phyloP scores from a whole-genome alignment of 2,329 filamentous ascomycete genomes.

The Exophiala phaeomuriformis region DNA sequence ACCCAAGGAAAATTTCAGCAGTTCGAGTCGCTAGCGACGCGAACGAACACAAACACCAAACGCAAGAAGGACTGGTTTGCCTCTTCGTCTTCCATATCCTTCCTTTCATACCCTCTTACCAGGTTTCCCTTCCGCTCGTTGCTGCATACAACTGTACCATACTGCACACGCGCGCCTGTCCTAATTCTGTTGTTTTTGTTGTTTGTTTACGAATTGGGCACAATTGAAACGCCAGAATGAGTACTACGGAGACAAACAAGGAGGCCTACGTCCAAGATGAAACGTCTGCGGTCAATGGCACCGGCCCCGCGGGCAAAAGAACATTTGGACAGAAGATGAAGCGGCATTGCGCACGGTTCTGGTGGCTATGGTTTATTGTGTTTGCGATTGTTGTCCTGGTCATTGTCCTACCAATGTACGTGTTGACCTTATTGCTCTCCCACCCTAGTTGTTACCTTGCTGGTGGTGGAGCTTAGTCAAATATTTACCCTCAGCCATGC shows the following conservation, averaged over 20 bases:
- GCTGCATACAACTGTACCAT: no score
- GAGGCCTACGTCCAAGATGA: not conserved
- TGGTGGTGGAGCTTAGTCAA: not conserved
- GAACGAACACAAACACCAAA: not conserved
- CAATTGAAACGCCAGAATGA: no score
- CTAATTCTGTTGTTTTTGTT: no score
- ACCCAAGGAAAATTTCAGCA: not conserved
- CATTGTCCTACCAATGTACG: conserved; percentile 50
- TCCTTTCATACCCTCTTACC: no score
- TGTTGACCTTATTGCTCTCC: conserved; percentile 41
- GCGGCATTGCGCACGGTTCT: conserved; percentile 35
- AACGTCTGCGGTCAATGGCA: not conserved
- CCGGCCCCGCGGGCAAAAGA: not conserved
- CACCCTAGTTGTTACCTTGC: not conserved
- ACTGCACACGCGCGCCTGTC: no score
- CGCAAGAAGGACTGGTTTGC: not conserved
- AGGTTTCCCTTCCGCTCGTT: no score
- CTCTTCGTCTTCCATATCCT: no score
- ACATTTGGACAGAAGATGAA: conserved; percentile 15
- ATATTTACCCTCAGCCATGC: no score
- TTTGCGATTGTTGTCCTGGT: conserved; percentile 48
- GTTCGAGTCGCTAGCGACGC: not conserved
- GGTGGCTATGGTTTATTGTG: conserved; percentile 49
- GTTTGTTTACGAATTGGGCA: no score
- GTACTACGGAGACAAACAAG: not conserved